These are phyloP conservation scores for Trichoderma asperelloides DNA, from an alignment of 495 filamentous ascomycete genomes.

Conservation along the genomic window DNA sequence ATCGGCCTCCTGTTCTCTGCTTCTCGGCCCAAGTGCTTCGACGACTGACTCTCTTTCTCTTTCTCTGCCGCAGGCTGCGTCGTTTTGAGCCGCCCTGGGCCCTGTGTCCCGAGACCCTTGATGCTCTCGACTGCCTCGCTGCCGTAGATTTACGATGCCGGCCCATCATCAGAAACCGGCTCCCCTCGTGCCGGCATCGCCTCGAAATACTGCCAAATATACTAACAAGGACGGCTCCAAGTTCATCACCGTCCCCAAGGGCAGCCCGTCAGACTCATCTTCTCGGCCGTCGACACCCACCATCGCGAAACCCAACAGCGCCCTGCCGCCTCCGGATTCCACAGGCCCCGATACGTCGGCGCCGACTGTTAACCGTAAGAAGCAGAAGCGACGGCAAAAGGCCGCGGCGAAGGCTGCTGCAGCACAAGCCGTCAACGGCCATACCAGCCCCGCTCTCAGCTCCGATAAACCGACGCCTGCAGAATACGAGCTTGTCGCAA, in stretches of 20 bases:
- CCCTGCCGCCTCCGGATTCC: slow-evolving; percentile 18
- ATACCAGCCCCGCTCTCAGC: slow-evolving; percentile 14
- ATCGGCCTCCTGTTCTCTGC: background rate
- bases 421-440: slow-evolving; percentile 32
- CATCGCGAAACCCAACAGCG: slow-evolving; percentile 20
- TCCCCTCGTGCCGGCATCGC: slow-evolving; percentile 23
- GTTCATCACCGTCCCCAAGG: slow-evolving; percentile 58
- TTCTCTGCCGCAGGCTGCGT: background rate
- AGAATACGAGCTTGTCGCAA: slow-evolving; percentile 19
- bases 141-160: slow-evolving; percentile 39
- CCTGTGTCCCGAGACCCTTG: slow-evolving; percentile 12
- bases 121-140: slow-evolving; percentile 24
- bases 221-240: slow-evolving; percentile 62
- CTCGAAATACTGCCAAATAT: slow-evolving; percentile 43
- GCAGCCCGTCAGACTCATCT: slow-evolving; percentile 40
- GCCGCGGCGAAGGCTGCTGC: slow-evolving; percentile 63
- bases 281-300: slow-evolving; percentile 38
- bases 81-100: slow-evolving; percentile 8
- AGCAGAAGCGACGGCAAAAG: slow-evolving; percentile 78
- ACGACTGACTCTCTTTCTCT: background rate
- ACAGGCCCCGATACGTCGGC: slow-evolving; percentile 4
- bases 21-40: background rate
- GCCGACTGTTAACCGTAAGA: slow-evolving; percentile 73
- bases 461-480: slow-evolving; percentile 8
- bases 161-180: slow-evolving; percentile 38